These are phyloP conservation scores for Ampelocalamus luodianensis DNA, from an alignment of 176 grass and related monocot genomes.

Conservation along the genomic window DNA sequence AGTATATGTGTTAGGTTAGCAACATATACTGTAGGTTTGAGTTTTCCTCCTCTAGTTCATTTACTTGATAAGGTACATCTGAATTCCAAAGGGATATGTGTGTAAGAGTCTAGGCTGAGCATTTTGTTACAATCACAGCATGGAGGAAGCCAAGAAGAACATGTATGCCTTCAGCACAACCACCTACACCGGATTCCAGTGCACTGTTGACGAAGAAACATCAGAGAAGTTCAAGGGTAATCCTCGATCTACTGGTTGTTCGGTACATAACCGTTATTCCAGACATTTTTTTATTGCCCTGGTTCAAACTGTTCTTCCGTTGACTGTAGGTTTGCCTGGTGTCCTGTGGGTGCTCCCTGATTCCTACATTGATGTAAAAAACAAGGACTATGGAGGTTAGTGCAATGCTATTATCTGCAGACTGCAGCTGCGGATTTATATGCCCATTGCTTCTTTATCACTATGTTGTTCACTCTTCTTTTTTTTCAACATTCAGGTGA, in stretches of 20 bases:
- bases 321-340: slow-evolving; percentile 69
- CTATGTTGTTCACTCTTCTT: neutral
- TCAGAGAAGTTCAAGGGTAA: slow-evolving; percentile 97
- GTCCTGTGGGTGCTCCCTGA: slow-evolving; percentile 93
- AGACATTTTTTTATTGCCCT: slow-evolving; percentile 3
- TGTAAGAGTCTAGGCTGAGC: neutral
- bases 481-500: slow-evolving; percentile 57
- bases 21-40: neutral
- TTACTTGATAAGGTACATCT: neutral
- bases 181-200: slow-evolving; percentile 92
- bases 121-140: slow-evolving; percentile 48
- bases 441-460: slow-evolving; percentile 1
- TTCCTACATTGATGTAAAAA: slow-evolving; percentile 96
- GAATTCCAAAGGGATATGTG: neutral
- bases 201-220: slow-evolving; percentile 85
- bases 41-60: neutral
- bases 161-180: slow-evolving; percentile 96
- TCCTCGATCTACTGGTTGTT: slow-evolving; percentile 1
- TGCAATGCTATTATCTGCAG: neutral
- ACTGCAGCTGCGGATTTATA: neutral
- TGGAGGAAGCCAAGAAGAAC: slow-evolving; percentile 98
- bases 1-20: neutral
- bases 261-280: neutral
- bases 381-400: slow-evolving; percentile 93
- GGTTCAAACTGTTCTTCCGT: neutral